A percentile compares a stretch with the other conserved stretches of the same genome.
These are phyloP conservation scores for Clonostachys chloroleuca DNA, from an alignment of 2,329 filamentous ascomycete genomes.

Conservation along the genomic window DNA sequence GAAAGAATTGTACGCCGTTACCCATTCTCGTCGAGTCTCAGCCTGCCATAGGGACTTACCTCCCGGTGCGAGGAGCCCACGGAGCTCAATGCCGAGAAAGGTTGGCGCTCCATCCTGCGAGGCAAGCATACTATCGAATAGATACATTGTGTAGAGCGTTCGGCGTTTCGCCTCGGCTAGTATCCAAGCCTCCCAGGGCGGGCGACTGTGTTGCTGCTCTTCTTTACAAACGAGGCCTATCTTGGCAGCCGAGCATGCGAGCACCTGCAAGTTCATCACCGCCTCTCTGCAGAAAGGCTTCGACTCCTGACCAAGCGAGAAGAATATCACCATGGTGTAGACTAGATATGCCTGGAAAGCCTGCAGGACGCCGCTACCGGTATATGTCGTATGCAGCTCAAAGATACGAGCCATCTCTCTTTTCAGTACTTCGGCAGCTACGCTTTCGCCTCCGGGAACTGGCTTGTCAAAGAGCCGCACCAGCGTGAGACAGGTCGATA, in stretches of 20 bases:
- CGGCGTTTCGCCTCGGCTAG: constrained; percentile 46
- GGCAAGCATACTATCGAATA: constrained; percentile 45
- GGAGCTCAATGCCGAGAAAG: constrained; percentile 43
- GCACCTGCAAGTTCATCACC: constrained; percentile 44
- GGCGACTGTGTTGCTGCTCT: constrained; percentile 12
- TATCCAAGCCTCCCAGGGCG: constrained; percentile 51
- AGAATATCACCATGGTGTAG: constrained; percentile 45
- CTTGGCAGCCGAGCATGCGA: constrained; percentile 33
- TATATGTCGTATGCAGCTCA: too few species aligned
- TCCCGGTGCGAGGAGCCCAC: constrained; percentile 33
- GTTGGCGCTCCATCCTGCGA: constrained; percentile 34
- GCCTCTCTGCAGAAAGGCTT: constrained; percentile 28
- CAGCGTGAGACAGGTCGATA: constrained; percentile 34
- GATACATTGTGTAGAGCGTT: constrained; percentile 44
- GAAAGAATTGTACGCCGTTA: constrained; percentile 32
- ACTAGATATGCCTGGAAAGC: constrained; percentile 49
- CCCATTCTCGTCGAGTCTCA: constrained; percentile 29
- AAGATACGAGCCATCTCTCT: too few species aligned
- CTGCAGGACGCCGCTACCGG: constrained; percentile 3
- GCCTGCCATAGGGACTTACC: constrained; percentile 38
- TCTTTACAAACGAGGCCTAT: constrained; percentile 24
- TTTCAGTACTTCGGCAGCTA: constrained; percentile 12
- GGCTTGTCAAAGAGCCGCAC: constrained; percentile 31
- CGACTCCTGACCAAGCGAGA: constrained; percentile 13
- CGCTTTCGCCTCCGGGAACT: constrained; percentile 22